Evolutionary conservation across 768 basidiomycete genomes (phyloP), one percentile per base, ranked within the genome.

Genomic region (Nevesoporus exiguus): DNA sequence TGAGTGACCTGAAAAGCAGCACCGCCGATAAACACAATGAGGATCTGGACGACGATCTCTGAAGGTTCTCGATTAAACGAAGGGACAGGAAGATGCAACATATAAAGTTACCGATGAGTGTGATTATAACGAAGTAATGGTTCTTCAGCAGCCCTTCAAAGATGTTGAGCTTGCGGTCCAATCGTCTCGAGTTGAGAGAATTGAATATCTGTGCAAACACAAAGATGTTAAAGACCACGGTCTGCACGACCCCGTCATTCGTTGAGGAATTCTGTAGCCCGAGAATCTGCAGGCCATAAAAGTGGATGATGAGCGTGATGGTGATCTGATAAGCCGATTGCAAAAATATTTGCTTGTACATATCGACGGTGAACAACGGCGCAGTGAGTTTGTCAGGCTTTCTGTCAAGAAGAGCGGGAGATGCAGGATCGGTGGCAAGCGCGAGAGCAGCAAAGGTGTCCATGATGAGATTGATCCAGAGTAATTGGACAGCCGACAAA

Each of bases 381-480:
- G 93, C 86, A 1, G 80, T 83, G 74, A 91, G 90, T 74, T 81
- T 84, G 71, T 98, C 94, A 4, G 97, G 97, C 69, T 90, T 89
- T 64, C 96, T 86, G 51, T 97, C 79, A 41, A 99, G 83, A 31
- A 92, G 80, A 6, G 76, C 69, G 44, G 85, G 85, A 2, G 86
- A 83, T 1, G 97, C 95, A 9, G 94, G 95, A 70, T 98, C 97
- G 24, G 97, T 98, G 17, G 97, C 96, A 47, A 99, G 83, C 13
- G 97, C 97, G 47, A 98, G 84, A 24, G 97, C 97, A 52, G 97
- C 97, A 67, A 99, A 98, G 2, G 93, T 96, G 68, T 97, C 95
- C 94, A 96, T 96, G 70, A 96, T 96, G 57, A 98, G 88, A 77
- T 98, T 98, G 72, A 98, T 93, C 95, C 97, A 99, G 21, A 99